Conservation (phyloP, 371 early-diverging fungal species). For the Mortierella sp. region DNA sequence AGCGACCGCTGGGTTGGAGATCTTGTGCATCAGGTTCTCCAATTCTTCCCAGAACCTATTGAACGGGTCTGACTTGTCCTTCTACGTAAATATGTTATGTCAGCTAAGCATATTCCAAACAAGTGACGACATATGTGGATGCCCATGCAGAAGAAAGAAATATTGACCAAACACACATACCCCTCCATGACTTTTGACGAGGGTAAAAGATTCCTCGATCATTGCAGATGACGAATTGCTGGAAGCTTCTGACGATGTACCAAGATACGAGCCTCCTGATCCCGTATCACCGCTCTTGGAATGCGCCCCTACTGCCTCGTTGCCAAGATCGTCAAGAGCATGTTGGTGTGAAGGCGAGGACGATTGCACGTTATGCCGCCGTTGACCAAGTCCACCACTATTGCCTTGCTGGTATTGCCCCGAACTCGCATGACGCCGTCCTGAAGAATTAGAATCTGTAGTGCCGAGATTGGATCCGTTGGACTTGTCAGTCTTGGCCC, state of each 20-base stretch:
- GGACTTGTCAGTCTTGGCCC: neutral
- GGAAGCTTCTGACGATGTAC: slow-evolving; percentile 28
- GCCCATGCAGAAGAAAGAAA: neutral
- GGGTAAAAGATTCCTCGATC: slow-evolving; percentile 51
- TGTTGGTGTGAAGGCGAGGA: neutral
- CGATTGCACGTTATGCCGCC: slow-evolving; percentile 7
- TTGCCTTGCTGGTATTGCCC: slow-evolving; percentile 21
- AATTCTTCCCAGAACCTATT: slow-evolving; percentile 87
- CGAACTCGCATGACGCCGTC: slow-evolving; percentile 12
- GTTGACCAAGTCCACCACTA: slow-evolving; percentile 21
- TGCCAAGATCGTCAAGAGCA: slow-evolving; percentile 3
- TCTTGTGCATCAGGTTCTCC: slow-evolving; percentile 78
- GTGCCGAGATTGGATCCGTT: neutral
- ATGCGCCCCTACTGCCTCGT: neutral
- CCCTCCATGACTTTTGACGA: slow-evolving; percentile 42
- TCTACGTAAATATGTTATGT: slow-evolving; percentile 24
- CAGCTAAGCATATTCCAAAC: neutral
- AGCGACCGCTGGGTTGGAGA: slow-evolving; percentile 78
- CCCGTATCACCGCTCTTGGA: slow-evolving; percentile 11
- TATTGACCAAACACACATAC: slow-evolving; percentile 12
- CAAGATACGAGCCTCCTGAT: slow-evolving; percentile 26
- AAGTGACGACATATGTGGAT: neutral
- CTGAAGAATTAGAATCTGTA: neutral
- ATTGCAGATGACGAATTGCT: slow-evolving; percentile 50
- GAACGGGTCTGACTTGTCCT: slow-evolving; percentile 80